These are phyloP conservation scores for Hypomyces perniciosus DNA, from an alignment of 2,329 filamentous ascomycete genomes.

Conservation along the genomic window DNA sequence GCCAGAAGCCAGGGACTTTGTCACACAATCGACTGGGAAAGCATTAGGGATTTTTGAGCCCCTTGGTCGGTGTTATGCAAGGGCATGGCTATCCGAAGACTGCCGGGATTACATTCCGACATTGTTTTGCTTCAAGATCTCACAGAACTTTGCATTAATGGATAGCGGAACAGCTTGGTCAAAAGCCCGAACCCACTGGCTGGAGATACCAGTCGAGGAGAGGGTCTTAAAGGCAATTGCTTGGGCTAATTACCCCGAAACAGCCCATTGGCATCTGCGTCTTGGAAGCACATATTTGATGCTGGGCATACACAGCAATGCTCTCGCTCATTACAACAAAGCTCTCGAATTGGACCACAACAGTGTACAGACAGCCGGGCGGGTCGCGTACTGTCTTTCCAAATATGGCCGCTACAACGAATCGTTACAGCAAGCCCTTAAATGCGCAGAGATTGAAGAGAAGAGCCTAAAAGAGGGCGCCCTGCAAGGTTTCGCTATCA, in stretches of 20 bases:
- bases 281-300: slow-evolving; percentile 36
- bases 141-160: slow-evolving; percentile 36
- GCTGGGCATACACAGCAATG: slow-evolving; percentile 29
- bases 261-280: slow-evolving; percentile 33
- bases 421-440: slow-evolving; percentile 30
- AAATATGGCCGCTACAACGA: slow-evolving; percentile 30
- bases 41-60: slow-evolving; percentile 29
- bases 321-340: slow-evolving; percentile 30
- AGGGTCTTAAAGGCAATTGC: slow-evolving; percentile 31
- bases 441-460: slow-evolving; percentile 32
- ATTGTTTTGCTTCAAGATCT: slow-evolving; percentile 38
- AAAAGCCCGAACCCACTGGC: slow-evolving; percentile 31
- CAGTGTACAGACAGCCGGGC: slow-evolving; percentile 33
- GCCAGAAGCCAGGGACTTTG: slow-evolving; percentile 27
- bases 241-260: slow-evolving; percentile 31
- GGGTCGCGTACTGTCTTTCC: slow-evolving; percentile 36
- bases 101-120: slow-evolving; percentile 34
- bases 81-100: slow-evolving; percentile 31
- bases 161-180: slow-evolving; percentile 33
- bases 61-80: slow-evolving; percentile 33
- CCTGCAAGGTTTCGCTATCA: slow-evolving; percentile 20
- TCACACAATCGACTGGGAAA: slow-evolving; percentile 18
- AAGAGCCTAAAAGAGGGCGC: slow-evolving; percentile 22
- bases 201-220: slow-evolving; percentile 27
- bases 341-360: slow-evolving; percentile 32